phyloP scores from a whole-genome alignment of 345 rosid species.

The Aquilaria sinensis region DNA sequence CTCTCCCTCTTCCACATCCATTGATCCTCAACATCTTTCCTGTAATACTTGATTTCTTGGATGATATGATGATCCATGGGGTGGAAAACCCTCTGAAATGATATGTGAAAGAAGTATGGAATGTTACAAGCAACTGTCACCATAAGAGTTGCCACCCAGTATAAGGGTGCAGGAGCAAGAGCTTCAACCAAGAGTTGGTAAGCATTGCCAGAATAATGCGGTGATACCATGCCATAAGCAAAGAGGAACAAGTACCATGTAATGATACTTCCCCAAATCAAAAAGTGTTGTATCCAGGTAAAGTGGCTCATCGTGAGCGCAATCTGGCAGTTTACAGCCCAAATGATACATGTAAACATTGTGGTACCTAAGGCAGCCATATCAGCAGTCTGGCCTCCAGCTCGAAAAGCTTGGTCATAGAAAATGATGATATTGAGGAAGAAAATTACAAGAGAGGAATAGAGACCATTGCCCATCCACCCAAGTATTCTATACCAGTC shows the following conservation, averaged over 20 bases:
- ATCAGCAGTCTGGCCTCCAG: constrained; percentile 75
- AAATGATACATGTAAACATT: constrained; percentile 91
- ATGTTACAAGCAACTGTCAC: constrained; percentile 60
- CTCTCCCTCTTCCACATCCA: constrained; percentile 86
- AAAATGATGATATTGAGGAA: constrained; percentile 65
- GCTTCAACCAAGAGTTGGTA: constrained; percentile 67
- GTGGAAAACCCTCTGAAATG: constrained; percentile 68
- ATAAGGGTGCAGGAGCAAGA: constrained; percentile 76
- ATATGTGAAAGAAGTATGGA: constrained; percentile 55
- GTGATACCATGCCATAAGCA: constrained; percentile 58
- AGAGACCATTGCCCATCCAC: constrained; percentile 91
- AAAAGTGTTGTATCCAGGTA: constrained; percentile 92
- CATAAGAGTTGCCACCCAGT: constrained; percentile 65
- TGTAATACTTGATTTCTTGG: constrained; percentile 87
- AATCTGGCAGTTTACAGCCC: constrained; percentile 87
- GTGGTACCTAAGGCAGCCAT: constrained; percentile 84
- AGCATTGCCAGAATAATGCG: constrained; percentile 49
- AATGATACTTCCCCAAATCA: constrained; percentile 87
- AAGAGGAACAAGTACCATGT: constrained; percentile 76
- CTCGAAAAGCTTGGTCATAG: constrained; percentile 63
- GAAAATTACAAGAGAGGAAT: constrained; percentile 67
- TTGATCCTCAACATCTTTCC: constrained; percentile 67
- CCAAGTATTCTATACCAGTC: constrained; percentile 89
- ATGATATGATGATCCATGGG: constrained; percentile 96
- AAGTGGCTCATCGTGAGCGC: constrained; percentile 90